Base-by-base conservation (phyloP, 2,329 filamentous ascomycete species). In the Orbilia brochopaga region DNA sequence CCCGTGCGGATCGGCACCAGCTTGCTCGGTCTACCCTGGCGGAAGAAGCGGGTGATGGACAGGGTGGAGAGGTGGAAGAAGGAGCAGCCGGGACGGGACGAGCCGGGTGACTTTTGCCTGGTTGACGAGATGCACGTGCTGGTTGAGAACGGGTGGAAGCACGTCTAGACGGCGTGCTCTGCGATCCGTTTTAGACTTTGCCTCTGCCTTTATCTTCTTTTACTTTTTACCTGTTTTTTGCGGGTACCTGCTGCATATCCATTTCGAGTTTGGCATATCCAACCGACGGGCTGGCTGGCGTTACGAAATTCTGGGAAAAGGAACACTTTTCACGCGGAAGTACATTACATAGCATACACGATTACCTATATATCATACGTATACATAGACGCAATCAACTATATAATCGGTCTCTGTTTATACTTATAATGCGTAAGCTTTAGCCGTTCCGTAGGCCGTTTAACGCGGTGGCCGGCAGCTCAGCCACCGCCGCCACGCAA, bases 41-140 rank as follows among this genome's bases (percentile, higher is more conserved):
- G 82, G 74, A 74, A 77, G 44, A 76, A 77, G 21, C 79, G 79
- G 50, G 78, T 84, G 7, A 76, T 77, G 6, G 78, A 76, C 21
- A 81, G 82, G 77, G 74, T 82, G 46, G 69, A 74, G 17, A 76
- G 76, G 17, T 83, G 82, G 79, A 77, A 80, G 67, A 79, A 76
- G 61, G 78, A 78, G 73, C 76, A 85, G 76, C 78, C 79, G 2
- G 85, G 84, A 6, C 77, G 78, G 52, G 81, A 83, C 69, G 66
- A 70, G 54, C 55, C 37, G 2, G 66, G 66, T 7, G 59, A 59
- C 8, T 70, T 70, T 24, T 87, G 85, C 74, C 76, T 87, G 75
- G 83, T 87, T 52, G 83, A 86, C 75, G 85, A 87, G 79, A 86
- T 86, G 83, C 85, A 87, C 76, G 83, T 87, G 21, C 77, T 87